Evolutionary conservation across 2,329 filamentous ascomycete genomes (phyloP).

Genomic region (Aspergillus pseudoglaucus): DNA sequence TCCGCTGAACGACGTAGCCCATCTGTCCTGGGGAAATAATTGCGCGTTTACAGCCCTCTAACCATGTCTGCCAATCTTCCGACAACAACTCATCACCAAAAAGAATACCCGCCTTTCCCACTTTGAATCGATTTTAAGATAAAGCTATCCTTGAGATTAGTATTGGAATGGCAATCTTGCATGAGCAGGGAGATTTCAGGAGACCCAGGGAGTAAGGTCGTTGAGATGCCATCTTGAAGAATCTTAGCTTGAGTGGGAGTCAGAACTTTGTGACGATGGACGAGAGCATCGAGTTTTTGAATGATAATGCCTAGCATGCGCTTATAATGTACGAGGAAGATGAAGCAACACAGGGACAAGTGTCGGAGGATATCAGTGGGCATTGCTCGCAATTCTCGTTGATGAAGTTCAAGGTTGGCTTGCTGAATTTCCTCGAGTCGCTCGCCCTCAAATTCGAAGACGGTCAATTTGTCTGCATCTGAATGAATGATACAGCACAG

Average conservation of each 20-base stretch:
- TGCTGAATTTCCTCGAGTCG: background rate
- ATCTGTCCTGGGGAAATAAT: background rate
- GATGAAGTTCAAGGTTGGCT: background rate
- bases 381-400: background rate
- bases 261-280: constrained; percentile 7
- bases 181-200: background rate
- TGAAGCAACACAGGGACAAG: background rate
- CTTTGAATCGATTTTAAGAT: background rate
- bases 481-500: background rate
- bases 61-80: background rate
- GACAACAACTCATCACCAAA: background rate
- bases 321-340: constrained; percentile 21
- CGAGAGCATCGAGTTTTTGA: constrained; percentile 10
- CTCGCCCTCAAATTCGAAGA: background rate
- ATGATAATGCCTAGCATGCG: constrained; percentile 22
- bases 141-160: background rate
- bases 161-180: background rate
- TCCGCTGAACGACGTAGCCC: background rate
- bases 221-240: background rate
- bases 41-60: background rate
- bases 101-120: background rate
- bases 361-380: background rate
- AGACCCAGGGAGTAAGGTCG: background rate
- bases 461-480: background rate
- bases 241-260: constrained; percentile 5